These are phyloP conservation scores for Zymoseptoria ardabiliae DNA, from an alignment of 2,329 filamentous ascomycete genomes.

Conservation along the genomic window DNA sequence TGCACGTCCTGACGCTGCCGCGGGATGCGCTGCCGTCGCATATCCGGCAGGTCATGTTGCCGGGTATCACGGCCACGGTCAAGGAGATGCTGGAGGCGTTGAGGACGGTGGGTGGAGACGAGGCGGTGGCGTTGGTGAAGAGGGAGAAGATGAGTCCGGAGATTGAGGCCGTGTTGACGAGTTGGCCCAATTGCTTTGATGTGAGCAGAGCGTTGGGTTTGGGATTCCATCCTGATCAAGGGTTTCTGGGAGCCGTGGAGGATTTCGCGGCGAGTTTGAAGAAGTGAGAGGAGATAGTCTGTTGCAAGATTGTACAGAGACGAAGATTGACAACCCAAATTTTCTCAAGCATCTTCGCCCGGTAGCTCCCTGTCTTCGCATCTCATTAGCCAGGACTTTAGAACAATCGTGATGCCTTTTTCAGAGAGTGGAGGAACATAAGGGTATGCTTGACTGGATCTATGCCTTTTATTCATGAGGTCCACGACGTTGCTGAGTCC, in stretches of 20 bases:
- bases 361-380: too few relatives aligned
- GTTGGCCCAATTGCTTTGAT: constrained; percentile 51
- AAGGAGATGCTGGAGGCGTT: constrained; percentile 51
- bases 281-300: constrained; percentile 6
- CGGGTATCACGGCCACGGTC: constrained; percentile 48
- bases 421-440: too few relatives aligned
- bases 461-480: not conserved
- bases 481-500: too few relatives aligned
- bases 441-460: not conserved
- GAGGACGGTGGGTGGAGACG: constrained; percentile 48
- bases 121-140: constrained; percentile 44
- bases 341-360: not conserved
- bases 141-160: constrained; percentile 45
- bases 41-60: constrained; percentile 48
- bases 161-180: constrained; percentile 47
- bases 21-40: constrained; percentile 43
- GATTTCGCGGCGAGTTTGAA: constrained; percentile 34
- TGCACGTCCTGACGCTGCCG: constrained; percentile 45
- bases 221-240: constrained; percentile 44
- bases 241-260: constrained; percentile 40
- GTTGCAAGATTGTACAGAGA: not conserved
- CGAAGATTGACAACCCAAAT: not conserved
- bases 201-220: constrained; percentile 48
- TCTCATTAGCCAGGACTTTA: too few relatives aligned
- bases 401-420: too few relatives aligned